Evolutionary conservation across 2,329 filamentous ascomycete species (phyloP).

Genomic region (Monosporascus cannonballus): DNA sequence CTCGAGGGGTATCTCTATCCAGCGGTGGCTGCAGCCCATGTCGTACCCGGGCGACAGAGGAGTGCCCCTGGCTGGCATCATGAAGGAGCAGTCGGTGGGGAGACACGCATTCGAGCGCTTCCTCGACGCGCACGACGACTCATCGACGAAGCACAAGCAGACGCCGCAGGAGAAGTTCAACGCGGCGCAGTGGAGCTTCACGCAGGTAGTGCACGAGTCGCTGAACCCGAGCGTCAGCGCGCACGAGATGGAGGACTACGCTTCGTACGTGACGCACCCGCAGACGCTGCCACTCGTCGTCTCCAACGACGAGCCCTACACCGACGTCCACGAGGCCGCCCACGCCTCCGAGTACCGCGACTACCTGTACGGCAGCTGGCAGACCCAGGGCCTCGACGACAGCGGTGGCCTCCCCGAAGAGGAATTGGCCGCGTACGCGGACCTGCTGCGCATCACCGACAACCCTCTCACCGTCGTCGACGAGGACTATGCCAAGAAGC

Average conservation of each 20-base stretch:
- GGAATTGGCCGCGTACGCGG: constrained; percentile 66
- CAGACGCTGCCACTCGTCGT: constrained; percentile 81
- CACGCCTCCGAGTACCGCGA: constrained; percentile 68
- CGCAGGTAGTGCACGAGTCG: constrained; percentile 77
- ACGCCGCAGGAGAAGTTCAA: constrained; percentile 69
- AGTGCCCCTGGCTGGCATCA: constrained; percentile 35
- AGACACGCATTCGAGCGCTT: neutral
- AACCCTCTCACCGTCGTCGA: constrained; percentile 83
- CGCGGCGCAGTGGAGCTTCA: constrained; percentile 82
- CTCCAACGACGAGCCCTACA: constrained; percentile 44
- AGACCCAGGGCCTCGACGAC: constrained; percentile 45
- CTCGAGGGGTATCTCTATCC: constrained; percentile 47
- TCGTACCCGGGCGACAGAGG: constrained; percentile 27
- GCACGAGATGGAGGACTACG: constrained; percentile 79
- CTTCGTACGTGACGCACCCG: constrained; percentile 82
- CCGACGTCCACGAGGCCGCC: neutral
- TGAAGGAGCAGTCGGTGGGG: constrained; percentile 41
- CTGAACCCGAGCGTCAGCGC: constrained; percentile 76
- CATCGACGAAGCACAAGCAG: constrained; percentile 41
- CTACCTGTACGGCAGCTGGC: constrained; percentile 66
- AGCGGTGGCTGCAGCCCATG: constrained; percentile 54
- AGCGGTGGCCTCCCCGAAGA: constrained; percentile 44
- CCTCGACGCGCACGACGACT: constrained; percentile 11
- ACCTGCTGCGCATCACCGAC: constrained; percentile 70
- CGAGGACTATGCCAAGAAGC: constrained; percentile 83